Percentiles rank a stretch among this genome's conserved stretches.
These are phyloP conservation scores for Saussurea involucrata DNA, from an alignment of 129 eudicot genomes.

Conservation along the genomic window DNA sequence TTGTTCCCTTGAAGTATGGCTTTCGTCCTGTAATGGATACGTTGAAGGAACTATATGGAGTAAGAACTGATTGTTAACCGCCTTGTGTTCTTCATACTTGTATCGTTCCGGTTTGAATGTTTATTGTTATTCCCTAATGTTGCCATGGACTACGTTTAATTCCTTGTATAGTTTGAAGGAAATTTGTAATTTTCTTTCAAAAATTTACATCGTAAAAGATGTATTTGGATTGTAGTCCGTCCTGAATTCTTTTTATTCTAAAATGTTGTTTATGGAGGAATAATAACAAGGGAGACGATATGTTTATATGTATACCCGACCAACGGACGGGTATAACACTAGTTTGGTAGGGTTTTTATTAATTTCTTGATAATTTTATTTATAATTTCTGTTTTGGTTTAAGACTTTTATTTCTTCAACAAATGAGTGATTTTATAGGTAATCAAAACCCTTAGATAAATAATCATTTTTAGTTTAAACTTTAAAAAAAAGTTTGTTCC, in stretches of 20 bases:
- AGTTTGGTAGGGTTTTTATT: no score
- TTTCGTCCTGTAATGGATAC: conserved; percentile 63
- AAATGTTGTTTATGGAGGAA: neutral
- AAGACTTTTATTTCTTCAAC: no score
- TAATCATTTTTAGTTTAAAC: no score
- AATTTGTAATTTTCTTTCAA: neutral
- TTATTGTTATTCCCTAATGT: neutral
- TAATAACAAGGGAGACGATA: neutral
- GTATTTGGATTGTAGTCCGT: neutral
- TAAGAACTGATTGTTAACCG: conserved; percentile 26
- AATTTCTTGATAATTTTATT: no score
- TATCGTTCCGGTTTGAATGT: neutral
- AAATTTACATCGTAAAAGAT: neutral
- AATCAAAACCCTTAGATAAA: no score
- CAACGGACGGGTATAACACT: no score
- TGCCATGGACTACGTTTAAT: neutral
- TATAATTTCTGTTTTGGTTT: no score
- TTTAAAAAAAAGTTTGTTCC: no score
- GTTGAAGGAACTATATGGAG: conserved; percentile 48
- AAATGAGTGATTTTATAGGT: no score
- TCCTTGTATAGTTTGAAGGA: neutral
- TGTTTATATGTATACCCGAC: neutral
- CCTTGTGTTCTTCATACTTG: neutral
- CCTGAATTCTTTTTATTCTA: neutral
- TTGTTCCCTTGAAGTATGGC: conserved; percentile 64